phyloP scores from a whole-genome alignment of 495 filamentous ascomycete genomes.

The Immersiella caudata region DNA sequence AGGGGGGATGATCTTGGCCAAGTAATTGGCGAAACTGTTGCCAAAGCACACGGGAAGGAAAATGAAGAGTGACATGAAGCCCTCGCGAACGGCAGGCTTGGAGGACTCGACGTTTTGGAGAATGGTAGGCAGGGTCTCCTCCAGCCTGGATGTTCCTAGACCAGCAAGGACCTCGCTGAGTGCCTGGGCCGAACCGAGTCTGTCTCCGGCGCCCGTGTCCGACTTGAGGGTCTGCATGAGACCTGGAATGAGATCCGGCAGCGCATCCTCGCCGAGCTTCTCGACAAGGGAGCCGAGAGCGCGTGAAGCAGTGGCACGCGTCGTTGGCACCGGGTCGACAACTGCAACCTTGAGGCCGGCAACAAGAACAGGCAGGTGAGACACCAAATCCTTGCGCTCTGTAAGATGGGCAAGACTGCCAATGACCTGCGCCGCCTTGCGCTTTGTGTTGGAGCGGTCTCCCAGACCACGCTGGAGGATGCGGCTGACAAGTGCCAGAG shows the following conservation, averaged over 20 bases:
- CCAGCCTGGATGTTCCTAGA: constrained; percentile 84
- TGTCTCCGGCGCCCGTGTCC: constrained; percentile 91
- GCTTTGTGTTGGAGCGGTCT: constrained; percentile 90
- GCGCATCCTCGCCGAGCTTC: constrained; percentile 94
- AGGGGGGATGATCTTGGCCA: constrained; percentile 93
- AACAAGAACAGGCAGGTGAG: constrained; percentile 90
- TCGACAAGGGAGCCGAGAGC: constrained; percentile 93
- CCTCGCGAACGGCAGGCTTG: constrained; percentile 88
- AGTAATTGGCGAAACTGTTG: constrained; percentile 96
- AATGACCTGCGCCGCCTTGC: constrained; percentile 95
- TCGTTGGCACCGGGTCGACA: constrained; percentile 94
- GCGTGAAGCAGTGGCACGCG: constrained; percentile 95
- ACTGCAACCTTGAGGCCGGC: constrained; percentile 85
- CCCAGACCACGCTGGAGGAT: constrained; percentile 91
- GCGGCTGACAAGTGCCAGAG: constrained; percentile 88
- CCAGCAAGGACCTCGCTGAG: constrained; percentile 96
- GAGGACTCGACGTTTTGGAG: constrained; percentile 92
- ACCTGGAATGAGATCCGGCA: constrained; percentile 95
- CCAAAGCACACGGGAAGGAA: constrained; percentile 98
- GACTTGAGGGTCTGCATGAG: constrained; percentile 98
- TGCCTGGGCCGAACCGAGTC: constrained; percentile 94
- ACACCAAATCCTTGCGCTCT: constrained; percentile 88
- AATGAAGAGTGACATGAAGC: constrained; percentile 99
- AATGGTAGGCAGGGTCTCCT: constrained; percentile 96
- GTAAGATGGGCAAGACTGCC: constrained; percentile 96